These are phyloP conservation scores for Pelargonium myrrhifolium DNA, from an alignment of 441 rosid genomes.

Conservation along the genomic window DNA sequence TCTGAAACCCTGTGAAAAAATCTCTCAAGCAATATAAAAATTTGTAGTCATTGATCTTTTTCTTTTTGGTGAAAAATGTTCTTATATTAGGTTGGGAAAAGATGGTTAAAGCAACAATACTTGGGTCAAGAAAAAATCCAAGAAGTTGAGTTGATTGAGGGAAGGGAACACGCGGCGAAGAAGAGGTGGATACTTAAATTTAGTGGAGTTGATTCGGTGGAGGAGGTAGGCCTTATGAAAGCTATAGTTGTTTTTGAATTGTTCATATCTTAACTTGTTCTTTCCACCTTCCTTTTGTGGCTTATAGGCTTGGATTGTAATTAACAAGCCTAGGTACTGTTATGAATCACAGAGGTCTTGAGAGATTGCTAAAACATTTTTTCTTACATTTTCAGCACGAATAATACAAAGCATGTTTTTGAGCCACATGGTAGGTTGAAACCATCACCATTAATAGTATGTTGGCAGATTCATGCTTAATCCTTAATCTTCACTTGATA, in stretches of 20 bases:
- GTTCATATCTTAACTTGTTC: background rate
- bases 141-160: constrained; percentile 74
- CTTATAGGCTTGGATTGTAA: background rate
- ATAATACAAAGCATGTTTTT: background rate
- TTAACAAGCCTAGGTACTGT: background rate
- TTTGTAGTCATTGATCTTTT: background rate
- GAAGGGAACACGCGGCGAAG: constrained; percentile 63
- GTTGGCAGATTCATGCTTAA: no score
- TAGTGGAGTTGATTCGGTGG: constrained; percentile 57
- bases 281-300: background rate
- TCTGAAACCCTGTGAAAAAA: background rate
- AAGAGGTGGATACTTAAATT: constrained; percentile 84
- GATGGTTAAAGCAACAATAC: constrained; percentile 72
- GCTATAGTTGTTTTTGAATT: background rate
- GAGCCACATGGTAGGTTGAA: background rate
- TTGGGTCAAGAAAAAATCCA: constrained; percentile 48
- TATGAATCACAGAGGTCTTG: background rate
- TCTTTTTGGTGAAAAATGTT: constrained; percentile 2
- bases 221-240: constrained; percentile 41
- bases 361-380: background rate
- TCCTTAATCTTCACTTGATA: no score
- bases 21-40: background rate
- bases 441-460: background rate
- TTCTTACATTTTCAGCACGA: background rate
- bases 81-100: constrained; percentile 60